Evolutionary conservation across 2,329 filamentous ascomycete genomes (phyloP).

Genomic region (Rhexocercosporidium sp.): DNA sequence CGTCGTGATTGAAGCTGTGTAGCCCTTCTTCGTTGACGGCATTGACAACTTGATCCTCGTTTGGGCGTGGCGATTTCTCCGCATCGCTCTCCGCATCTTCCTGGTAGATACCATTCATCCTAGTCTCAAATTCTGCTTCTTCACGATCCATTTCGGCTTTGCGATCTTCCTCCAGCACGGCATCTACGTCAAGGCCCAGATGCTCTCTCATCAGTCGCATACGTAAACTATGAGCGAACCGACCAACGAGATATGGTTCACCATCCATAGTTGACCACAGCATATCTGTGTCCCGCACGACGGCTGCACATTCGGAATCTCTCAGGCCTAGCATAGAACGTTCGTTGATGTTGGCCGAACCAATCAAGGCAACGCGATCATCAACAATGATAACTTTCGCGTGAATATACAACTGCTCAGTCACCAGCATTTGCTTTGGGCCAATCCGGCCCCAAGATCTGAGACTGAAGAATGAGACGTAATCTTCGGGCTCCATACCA

Average conservation of each 20-base stretch:
- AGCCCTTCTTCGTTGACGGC: slow-evolving; percentile 55
- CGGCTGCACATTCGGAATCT: slow-evolving; percentile 89
- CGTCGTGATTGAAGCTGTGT: slow-evolving; percentile 78
- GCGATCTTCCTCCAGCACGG: slow-evolving; percentile 80
- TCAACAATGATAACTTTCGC: slow-evolving; percentile 97
- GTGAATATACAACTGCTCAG: slow-evolving; percentile 97
- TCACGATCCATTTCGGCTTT: slow-evolving; percentile 67
- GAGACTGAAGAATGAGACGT: slow-evolving; percentile 93
- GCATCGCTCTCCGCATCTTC: slow-evolving; percentile 47
- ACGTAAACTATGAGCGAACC: slow-evolving; percentile 90
- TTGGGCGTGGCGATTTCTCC: slow-evolving; percentile 30
- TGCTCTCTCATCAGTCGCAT: slow-evolving; percentile 97
- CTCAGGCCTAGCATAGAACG: slow-evolving; percentile 90
- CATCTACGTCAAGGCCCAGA: slow-evolving; percentile 92
- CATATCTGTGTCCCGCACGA: slow-evolving; percentile 93
- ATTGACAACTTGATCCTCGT: slow-evolving; percentile 54
- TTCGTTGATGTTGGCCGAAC: slow-evolving; percentile 98
- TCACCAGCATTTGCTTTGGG: slow-evolving; percentile 80
- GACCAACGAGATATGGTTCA: slow-evolving; percentile 84
- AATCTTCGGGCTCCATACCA: slow-evolving; percentile 91
- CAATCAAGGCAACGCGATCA: slow-evolving; percentile 90
- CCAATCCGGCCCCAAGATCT: slow-evolving; percentile 93
- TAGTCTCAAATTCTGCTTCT: slow-evolving; percentile 56
- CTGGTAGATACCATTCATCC: slow-evolving; percentile 67
- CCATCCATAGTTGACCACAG: slow-evolving; percentile 91